Evolutionary conservation across 2,329 filamentous ascomycete genomes (phyloP).

Genomic region (Ambrosiella cleistominuta): DNA sequence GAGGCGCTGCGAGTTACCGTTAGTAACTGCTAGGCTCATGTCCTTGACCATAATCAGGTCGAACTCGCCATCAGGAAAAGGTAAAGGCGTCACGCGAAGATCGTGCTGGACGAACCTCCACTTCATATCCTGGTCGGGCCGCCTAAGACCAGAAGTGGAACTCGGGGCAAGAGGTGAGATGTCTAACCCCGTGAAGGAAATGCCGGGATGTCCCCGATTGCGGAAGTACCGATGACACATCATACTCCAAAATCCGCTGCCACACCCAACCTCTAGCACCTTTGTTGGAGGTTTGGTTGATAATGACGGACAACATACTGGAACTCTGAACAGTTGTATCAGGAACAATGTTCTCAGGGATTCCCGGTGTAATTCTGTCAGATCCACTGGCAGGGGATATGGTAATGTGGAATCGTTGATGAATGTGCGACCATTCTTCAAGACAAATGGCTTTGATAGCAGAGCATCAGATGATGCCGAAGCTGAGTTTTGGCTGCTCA

Average conservation of each 20-base stretch:
- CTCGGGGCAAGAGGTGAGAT: slow-evolving; percentile 50
- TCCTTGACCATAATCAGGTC: slow-evolving; percentile 84
- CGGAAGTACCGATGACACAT: slow-evolving; percentile 69
- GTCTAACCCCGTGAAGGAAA: slow-evolving; percentile 70
- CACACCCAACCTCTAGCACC: slow-evolving; percentile 76
- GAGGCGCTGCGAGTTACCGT: slow-evolving; percentile 35
- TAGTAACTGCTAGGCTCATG: slow-evolving; percentile 47
- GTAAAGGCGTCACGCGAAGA: slow-evolving; percentile 55
- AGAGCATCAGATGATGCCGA: slow-evolving; percentile 26
- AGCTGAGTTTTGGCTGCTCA: slow-evolving; percentile 19
- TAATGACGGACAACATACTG: slow-evolving; percentile 55
- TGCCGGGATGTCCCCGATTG: slow-evolving; percentile 46
- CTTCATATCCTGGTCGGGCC: slow-evolving; percentile 54
- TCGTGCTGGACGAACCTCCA: slow-evolving; percentile 87
- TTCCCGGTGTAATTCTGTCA: slow-evolving; percentile 74
- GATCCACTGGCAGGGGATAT: slow-evolving; percentile 80
- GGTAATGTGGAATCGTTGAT: slow-evolving; percentile 52
- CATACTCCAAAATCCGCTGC: slow-evolving; percentile 76
- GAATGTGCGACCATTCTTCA: slow-evolving; percentile 67
- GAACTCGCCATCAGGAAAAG: slow-evolving; percentile 64
- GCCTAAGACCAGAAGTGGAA: slow-evolving; percentile 21
- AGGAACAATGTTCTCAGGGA: slow-evolving; percentile 67
- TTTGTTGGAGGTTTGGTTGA: slow-evolving; percentile 50
- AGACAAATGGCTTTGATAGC: slow-evolving; percentile 39
- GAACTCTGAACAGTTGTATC: slow-evolving; percentile 63